Percentiles rank a stretch among this genome's conserved stretches.
phyloP scores from a whole-genome alignment of 139 green algal genomes.

The Edaphochlamys debaryana region DNA sequence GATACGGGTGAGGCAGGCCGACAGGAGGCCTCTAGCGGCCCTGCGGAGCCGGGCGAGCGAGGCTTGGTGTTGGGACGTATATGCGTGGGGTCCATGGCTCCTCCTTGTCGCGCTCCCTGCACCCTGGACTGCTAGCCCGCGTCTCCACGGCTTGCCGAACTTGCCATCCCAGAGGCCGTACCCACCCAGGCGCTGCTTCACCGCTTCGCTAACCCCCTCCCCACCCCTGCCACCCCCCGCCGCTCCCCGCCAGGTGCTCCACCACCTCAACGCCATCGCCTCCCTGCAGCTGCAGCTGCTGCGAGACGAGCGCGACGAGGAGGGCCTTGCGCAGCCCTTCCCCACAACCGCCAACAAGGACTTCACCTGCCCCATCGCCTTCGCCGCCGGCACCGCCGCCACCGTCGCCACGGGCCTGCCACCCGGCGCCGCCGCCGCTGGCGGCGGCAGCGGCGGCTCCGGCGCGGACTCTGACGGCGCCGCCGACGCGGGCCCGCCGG shows the following conservation, averaged over 20 bases:
- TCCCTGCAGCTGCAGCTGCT: slow-evolving; percentile 47
- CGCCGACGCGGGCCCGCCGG: background rate
- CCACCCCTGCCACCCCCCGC: too few relatives aligned
- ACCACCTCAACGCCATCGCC: slow-evolving; percentile 53
- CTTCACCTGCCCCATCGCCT: slow-evolving; percentile 43
- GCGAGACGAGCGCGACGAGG: slow-evolving; percentile 43
- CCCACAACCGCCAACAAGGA: slow-evolving; percentile 32
- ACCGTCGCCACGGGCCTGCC: background rate
- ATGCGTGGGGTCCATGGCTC: too few relatives aligned
- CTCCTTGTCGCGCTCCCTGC: too few relatives aligned
- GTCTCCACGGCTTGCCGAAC: too few relatives aligned
- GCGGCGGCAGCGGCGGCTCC: background rate
- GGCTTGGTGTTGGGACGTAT: too few relatives aligned
- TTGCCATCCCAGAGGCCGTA: too few relatives aligned
- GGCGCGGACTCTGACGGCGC: background rate
- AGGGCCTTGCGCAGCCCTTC: background rate
- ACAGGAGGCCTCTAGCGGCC: background rate
- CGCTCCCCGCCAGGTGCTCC: slow-evolving; percentile 60
- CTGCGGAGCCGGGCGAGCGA: background rate
- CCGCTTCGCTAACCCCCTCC: too few relatives aligned
- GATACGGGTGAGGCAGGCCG: slow-evolving; percentile 33
- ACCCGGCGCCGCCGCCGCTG: background rate
- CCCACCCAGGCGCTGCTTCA: too few relatives aligned
- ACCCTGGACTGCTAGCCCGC: too few relatives aligned
- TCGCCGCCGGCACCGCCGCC: background rate